Base-by-base conservation (phyloP, 2,329 filamentous ascomycete genomes). In the Knufia petricola region DNA sequence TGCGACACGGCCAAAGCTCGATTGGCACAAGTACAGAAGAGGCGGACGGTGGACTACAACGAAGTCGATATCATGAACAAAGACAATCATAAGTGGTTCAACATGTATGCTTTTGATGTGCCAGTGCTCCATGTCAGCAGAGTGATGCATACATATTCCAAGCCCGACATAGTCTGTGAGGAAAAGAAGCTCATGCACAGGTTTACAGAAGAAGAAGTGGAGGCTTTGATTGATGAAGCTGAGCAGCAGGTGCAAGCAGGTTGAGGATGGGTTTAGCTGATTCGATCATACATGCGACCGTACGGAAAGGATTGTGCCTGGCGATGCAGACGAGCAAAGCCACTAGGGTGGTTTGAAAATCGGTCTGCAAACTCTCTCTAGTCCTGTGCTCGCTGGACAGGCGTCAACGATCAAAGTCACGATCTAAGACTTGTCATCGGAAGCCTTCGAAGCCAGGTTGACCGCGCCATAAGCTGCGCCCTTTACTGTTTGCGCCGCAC, bases 81-180 rank as follows among this genome's bases (percentile, higher is more conserved):
- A 0, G 68, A 64, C 3, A 72, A 80, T 44, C 66, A 74, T 52
- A 63, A 69, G 43, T 82, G 79, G 79, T 81, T 73, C 57, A 65
- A 71, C 50, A 62, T 78, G 13, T 82, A 82, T 57, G 78, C 81
- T 42, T 81, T 81, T 51, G 79, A 82, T 57, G 78, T 78, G 2
- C 79, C 79, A 0, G 79, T 82, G 52, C 68, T 82, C 24, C 79
- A 82, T 59, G 67, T 81, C 36, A 75, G 72, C 30, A 74, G 61
- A 60, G 66, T 60, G 52, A 44, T 49, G 54, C 30, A 53, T 20
- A 59, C 55, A 19, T 52, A 54, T 41, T 21, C 54, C 42, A 52
- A 63, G 41, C 57, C 64, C 20, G 66, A 70, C 46, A 71, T 71
- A 7, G 68, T 69, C 0, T 63, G 65, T 8, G 61, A 69, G 31